A percentile compares a stretch with the other conserved stretches of the same genome.
These are phyloP conservation scores for Penicilliopsis zonata DNA, from an alignment of 495 filamentous ascomycete species.

Conservation along the genomic window DNA sequence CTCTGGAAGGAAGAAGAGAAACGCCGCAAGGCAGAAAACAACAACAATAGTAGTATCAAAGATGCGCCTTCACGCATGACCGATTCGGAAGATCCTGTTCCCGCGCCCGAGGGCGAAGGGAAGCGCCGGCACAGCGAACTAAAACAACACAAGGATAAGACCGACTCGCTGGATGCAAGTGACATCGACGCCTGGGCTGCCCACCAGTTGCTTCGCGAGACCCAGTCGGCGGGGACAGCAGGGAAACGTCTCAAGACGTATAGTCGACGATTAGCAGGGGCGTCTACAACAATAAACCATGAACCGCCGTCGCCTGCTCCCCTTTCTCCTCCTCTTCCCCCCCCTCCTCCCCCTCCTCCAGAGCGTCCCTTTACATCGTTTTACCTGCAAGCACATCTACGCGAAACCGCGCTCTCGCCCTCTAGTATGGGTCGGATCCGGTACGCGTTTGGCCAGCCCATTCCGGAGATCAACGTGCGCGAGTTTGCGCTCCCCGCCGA, in stretches of 20 bases:
- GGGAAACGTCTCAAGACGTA: conserved; percentile 19
- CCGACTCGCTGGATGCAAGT: conserved; percentile 46
- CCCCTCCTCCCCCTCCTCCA: conserved; percentile 10
- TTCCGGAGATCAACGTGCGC: conserved; percentile 56
- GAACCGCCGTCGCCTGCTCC: conserved; percentile 4
- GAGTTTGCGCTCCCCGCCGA: conserved; percentile 70
- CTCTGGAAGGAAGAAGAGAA: conserved; percentile 87
- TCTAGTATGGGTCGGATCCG: conserved; percentile 41
- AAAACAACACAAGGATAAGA: conserved; percentile 27
- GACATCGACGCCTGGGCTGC: conserved; percentile 66
- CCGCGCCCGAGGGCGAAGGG: conserved; percentile 2
- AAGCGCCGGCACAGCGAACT: conserved; percentile 3
- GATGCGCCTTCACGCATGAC: no score
- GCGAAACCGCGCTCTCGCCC: conserved; percentile 59
- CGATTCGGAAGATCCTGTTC: conserved; percentile 9
- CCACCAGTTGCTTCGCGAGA: conserved; percentile 63
- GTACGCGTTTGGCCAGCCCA: conserved; percentile 66
- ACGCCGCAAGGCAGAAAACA: conserved; percentile 56
- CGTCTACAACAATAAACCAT: no score
- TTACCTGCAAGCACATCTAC: conserved; percentile 63
- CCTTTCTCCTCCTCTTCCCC: conserved; percentile 9
- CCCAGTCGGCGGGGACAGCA: conserved; percentile 27
- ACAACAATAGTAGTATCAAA: conserved; percentile 24
- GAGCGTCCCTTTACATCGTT: conserved; percentile 73
- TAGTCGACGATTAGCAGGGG: background rate